Conservation (phyloP, 371 early-diverging fungal species). For the Quaeritorhiza haematococci region DNA sequence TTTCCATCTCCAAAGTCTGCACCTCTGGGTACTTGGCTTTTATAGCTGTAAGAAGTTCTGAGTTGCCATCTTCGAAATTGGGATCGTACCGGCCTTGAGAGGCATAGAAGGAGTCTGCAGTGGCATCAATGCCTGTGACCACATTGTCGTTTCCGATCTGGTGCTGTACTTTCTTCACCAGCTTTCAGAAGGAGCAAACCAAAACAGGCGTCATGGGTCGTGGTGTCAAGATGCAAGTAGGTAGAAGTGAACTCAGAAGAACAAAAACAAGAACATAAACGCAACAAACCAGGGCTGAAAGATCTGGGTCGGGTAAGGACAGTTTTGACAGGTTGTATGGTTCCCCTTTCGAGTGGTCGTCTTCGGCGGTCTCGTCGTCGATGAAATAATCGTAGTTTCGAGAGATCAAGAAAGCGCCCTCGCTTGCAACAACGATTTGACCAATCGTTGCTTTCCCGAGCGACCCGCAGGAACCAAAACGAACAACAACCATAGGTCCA, state of each 20-base stretch:
- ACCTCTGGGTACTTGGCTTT: constrained; percentile 51
- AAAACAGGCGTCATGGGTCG: neutral
- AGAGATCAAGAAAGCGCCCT: constrained; percentile 63
- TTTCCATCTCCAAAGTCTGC: constrained; percentile 88
- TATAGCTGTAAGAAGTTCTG: constrained; percentile 49
- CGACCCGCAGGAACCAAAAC: constrained; percentile 87
- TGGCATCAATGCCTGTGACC: constrained; percentile 69
- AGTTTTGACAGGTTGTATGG: constrained; percentile 67
- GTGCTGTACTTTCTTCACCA: constrained; percentile 5
- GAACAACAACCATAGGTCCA: constrained; percentile 75
- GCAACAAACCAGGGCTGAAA: constrained; percentile 33
- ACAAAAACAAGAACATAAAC: no score
- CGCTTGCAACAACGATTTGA: constrained; percentile 66
- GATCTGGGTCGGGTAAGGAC: constrained; percentile 55
- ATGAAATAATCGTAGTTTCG: constrained; percentile 77
- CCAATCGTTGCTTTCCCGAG: constrained; percentile 62
- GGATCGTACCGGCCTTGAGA: constrained; percentile 78
- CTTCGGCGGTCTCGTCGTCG: constrained; percentile 10
- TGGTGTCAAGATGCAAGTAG: neutral
- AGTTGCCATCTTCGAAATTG: constrained; percentile 78
- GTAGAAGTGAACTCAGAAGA: no score
- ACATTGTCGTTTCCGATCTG: constrained; percentile 53
- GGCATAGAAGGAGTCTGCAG: constrained; percentile 87
- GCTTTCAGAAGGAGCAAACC: constrained; percentile 2
- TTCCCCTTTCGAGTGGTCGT: no score